Conservation (phyloP, 2,329 filamentous ascomycete species). For the Malbranchea zuffiana region DNA sequence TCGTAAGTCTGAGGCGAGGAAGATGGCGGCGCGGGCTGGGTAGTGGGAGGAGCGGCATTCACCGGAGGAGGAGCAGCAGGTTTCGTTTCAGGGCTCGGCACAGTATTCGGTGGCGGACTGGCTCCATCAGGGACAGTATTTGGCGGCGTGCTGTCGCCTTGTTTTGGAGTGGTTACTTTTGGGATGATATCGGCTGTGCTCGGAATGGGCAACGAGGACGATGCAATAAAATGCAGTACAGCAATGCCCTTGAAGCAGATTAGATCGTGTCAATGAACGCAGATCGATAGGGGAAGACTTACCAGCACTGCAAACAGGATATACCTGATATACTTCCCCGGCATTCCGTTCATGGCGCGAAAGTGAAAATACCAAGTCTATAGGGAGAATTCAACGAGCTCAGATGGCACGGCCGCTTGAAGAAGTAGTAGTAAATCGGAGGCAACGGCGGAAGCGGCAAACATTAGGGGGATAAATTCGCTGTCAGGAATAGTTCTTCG, state of each 20-base stretch:
- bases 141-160: not conserved
- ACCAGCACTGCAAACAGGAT: conserved; percentile 75
- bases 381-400: not conserved
- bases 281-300: conserved; percentile 30
- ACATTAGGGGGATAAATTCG: not conserved
- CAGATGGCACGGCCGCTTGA: too few species aligned
- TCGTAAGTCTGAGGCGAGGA: conserved; percentile 27
- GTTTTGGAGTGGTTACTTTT: conserved; percentile 6
- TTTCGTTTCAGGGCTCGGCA: not conserved
- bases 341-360: conserved; percentile 22
- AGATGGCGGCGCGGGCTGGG: conserved; percentile 4
- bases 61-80: not conserved
- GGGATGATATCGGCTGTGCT: conserved; percentile 13
- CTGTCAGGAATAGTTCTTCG: not conserved
- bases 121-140: conserved; percentile 1
- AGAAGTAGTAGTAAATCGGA: not conserved
- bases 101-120: conserved; percentile 2
- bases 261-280: too few species aligned
- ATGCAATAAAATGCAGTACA: conserved; percentile 70
- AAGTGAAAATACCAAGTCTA: not conserved
- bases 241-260: conserved; percentile 41
- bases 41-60: not conserved
- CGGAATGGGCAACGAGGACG: conserved; percentile 35
- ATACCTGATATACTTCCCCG: conserved; percentile 42
- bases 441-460: not conserved